These are phyloP conservation scores for Kappamyces sp. DNA, from an alignment of 192 early-diverging fungal species.

Conservation along the genomic window DNA sequence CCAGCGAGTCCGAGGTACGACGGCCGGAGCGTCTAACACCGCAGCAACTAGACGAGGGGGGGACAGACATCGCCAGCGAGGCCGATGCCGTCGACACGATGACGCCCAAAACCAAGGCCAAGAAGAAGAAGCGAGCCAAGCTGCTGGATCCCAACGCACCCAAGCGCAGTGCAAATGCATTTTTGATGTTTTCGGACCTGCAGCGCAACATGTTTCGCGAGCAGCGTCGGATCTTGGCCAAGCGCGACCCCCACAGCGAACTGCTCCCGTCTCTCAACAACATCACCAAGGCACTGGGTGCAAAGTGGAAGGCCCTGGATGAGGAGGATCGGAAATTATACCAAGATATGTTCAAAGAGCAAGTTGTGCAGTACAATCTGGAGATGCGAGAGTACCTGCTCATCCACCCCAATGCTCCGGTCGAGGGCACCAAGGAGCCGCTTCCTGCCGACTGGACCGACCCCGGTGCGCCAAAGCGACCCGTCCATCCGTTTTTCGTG, in stretches of 20 bases:
- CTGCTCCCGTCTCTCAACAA: not conserved
- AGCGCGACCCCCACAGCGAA: not conserved
- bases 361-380: constrained; percentile 11
- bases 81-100: not conserved
- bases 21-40: too few species aligned
- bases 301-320: not conserved
- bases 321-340: constrained; percentile 16
- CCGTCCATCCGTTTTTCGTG: constrained; percentile 31
- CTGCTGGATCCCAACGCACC: constrained; percentile 30
- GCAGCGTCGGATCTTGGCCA: constrained; percentile 7
- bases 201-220: constrained; percentile 24
- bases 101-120: constrained; percentile 1
- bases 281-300: constrained; percentile 5
- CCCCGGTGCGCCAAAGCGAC: constrained; percentile 27
- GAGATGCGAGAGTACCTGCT: constrained; percentile 11
- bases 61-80: not conserved
- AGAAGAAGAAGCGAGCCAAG: constrained; percentile 5
- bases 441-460: constrained; percentile 14
- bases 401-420: constrained; percentile 9
- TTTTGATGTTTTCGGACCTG: constrained; percentile 34
- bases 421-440: not conserved
- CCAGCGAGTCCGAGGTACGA: not conserved
- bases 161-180: constrained; percentile 27
- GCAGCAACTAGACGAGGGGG: too few species aligned
- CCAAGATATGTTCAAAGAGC: constrained; percentile 17